Conservation (phyloP, 495 filamentous ascomycete species). For the Aspergillus affinis region DNA sequence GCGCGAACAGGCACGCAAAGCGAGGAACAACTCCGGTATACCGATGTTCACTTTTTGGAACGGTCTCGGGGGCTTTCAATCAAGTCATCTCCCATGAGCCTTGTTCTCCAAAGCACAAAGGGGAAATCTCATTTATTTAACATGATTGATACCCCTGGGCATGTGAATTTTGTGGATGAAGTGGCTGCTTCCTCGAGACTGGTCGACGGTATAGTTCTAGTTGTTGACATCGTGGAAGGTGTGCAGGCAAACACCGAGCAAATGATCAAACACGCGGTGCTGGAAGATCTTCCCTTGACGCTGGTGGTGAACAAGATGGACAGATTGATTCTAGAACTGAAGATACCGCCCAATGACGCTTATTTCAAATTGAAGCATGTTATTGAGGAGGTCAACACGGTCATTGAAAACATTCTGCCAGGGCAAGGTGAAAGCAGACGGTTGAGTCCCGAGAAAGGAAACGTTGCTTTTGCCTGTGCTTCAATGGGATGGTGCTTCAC, state of each 20-base stretch:
- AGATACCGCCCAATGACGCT: slow-evolving; percentile 90
- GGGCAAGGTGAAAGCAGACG: slow-evolving; percentile 77
- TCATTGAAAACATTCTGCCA: slow-evolving; percentile 85
- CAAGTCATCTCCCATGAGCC: slow-evolving; percentile 91
- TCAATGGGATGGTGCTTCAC: slow-evolving; percentile 97
- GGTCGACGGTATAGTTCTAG: slow-evolving; percentile 86
- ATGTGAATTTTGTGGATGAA: slow-evolving; percentile 98
- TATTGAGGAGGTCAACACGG: slow-evolving; percentile 93
- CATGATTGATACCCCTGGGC: slow-evolving; percentile 92
- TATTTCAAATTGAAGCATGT: slow-evolving; percentile 99
- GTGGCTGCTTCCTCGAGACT: slow-evolving; percentile 84
- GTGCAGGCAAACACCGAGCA: slow-evolving; percentile 96
- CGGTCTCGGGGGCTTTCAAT: slow-evolving; percentile 89
- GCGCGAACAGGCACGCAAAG: slow-evolving; percentile 76
- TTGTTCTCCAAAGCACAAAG: slow-evolving; percentile 81
- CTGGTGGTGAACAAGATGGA: slow-evolving; percentile 98
- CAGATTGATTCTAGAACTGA: slow-evolving; percentile 88
- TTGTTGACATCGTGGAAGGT: slow-evolving; percentile 97
- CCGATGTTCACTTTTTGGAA: slow-evolving; percentile 86
- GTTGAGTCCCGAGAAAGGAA: slow-evolving; percentile 93
- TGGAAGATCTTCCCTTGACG: slow-evolving; percentile 85
- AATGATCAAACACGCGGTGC: slow-evolving; percentile 91
- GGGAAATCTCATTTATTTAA: slow-evolving; percentile 97
- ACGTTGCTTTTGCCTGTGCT: slow-evolving; percentile 91
- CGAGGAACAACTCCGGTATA: slow-evolving; percentile 92